Conservation (phyloP, 2,329 filamentous ascomycete genomes). For the Trichoderma hamatum region DNA sequence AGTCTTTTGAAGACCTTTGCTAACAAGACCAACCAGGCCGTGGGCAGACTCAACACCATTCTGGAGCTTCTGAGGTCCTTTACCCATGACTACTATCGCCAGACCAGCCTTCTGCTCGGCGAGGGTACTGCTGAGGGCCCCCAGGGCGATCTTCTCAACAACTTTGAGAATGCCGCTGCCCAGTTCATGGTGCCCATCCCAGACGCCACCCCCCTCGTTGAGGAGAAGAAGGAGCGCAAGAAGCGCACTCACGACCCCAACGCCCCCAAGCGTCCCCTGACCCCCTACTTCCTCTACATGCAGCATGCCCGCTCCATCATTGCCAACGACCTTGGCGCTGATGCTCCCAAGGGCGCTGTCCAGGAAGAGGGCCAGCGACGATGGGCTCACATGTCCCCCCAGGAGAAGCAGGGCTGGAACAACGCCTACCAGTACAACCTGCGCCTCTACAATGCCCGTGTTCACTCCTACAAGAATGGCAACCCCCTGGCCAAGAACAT, state of each 20-base stretch:
- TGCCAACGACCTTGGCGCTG: slow-evolving; percentile 73
- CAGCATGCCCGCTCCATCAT: slow-evolving; percentile 84
- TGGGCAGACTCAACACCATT: slow-evolving; percentile 71
- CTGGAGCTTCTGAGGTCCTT: slow-evolving; percentile 79
- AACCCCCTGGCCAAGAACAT: slow-evolving; percentile 63
- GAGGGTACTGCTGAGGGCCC: slow-evolving; percentile 58
- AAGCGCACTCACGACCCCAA: slow-evolving; percentile 87
- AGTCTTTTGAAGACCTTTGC: slow-evolving; percentile 24
- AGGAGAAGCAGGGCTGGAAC: slow-evolving; percentile 73
- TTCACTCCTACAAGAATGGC: slow-evolving; percentile 65
- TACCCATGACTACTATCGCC: slow-evolving; percentile 81
- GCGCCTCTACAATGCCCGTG: slow-evolving; percentile 65
- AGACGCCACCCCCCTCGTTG: slow-evolving; percentile 51
- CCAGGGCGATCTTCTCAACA: slow-evolving; percentile 50
- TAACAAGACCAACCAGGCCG: slow-evolving; percentile 48
- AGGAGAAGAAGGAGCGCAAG: slow-evolving; percentile 86
- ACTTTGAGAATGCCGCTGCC: slow-evolving; percentile 56
- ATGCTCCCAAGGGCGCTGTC: slow-evolving; percentile 81
- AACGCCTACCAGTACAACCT: slow-evolving; percentile 69
- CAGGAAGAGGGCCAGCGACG: slow-evolving; percentile 83
- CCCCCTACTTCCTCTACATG: slow-evolving; percentile 94
- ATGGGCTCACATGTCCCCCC: slow-evolving; percentile 76
- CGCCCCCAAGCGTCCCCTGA: slow-evolving; percentile 90
- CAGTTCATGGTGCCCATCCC: slow-evolving; percentile 48
- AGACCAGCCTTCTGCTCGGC: slow-evolving; percentile 81